Percentiles rank a stretch among this genome's conserved stretches.
Conservation (phyloP, 2,329 filamentous ascomycete species). For the Aquanectria penicillioides region DNA sequence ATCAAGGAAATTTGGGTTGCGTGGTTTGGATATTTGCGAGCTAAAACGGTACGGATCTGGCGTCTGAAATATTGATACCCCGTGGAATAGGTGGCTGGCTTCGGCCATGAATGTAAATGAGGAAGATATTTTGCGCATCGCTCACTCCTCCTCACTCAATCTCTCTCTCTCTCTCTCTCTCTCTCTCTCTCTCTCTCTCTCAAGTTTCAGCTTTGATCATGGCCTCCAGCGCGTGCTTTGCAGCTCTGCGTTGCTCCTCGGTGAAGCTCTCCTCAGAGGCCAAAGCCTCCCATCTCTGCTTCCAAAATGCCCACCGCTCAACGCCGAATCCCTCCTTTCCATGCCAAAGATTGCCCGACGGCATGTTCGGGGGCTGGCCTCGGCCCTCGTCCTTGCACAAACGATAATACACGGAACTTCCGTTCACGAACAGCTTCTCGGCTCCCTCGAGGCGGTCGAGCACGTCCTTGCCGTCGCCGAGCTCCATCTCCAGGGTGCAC, state of each 20-base stretch:
- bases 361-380: neutral
- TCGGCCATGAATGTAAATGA: too few species aligned
- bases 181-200: neutral
- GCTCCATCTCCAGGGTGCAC: neutral
- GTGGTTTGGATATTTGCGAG: too few species aligned
- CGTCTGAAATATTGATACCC: slow-evolving; percentile 21
- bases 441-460: slow-evolving; percentile 9
- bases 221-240: slow-evolving; percentile 3
- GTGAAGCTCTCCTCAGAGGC: neutral
- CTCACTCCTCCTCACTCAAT: neutral
- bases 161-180: neutral
- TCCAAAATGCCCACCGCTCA: slow-evolving; percentile 13
- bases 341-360: neutral
- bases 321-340: neutral
- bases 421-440: slow-evolving; percentile 15
- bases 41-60: neutral
- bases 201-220: slow-evolving; percentile 1
- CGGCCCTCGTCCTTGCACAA: neutral
- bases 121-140: too few species aligned
- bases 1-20: neutral
- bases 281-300: slow-evolving; percentile 13
- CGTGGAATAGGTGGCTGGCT: neutral
- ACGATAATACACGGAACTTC: slow-evolving; percentile 2
- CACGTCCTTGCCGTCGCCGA: neutral
- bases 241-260: neutral